Evolutionary conservation across 768 basidiomycete species (phyloP), one percentile per base, ranked within the genome.

Genomic region (Clavulina sp.): DNA sequence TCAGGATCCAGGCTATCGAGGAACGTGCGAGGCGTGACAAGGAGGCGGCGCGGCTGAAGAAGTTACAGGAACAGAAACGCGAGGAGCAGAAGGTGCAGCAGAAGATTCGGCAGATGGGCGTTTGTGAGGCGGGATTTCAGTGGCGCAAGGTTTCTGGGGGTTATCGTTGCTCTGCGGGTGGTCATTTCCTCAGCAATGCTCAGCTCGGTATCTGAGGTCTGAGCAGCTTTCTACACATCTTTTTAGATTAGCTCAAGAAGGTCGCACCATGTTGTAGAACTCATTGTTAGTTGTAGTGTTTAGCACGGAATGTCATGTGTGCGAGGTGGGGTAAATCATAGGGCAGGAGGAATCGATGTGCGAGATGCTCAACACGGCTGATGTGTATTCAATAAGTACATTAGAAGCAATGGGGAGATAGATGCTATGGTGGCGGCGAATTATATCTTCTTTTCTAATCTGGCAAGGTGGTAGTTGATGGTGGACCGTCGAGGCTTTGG

Each of bases 391-490:
- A n/a, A n/a, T n/a, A n/a, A n/a, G n/a, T n/a, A n/a, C n/a, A n/a
- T n/a, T 38, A 38, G 19, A 38, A 38, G 34, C 34, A 38, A 38
- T 7, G 7, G 34, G 9, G 19, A 38, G 34, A 38, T n/a, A n/a
- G n/a, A n/a, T 7, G 7, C 9, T 38, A 38, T 7, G 19, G 19
- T 38, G 34, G 19, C 9, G 48, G 31, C 24, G 26, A 7, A 16
- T 33, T 26, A 49, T 49, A 56, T 33, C 16, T 50, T 16, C 28
- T 56, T 56, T 19, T 54, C 55, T 30, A 88, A 70, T 63, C 85
- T 76, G 59, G 83, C 80, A 57, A 91, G 76, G 64, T 89, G 85
- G 63, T 86, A 91, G 65, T 92, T 91, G 69, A 92, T 88, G 31
- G 82, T 78, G 31, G 87, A 75, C 61, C 72, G 73, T 49, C 79